Base-by-base conservation (phyloP, 441 rosid genomes). In the Kokia cookei region DNA sequence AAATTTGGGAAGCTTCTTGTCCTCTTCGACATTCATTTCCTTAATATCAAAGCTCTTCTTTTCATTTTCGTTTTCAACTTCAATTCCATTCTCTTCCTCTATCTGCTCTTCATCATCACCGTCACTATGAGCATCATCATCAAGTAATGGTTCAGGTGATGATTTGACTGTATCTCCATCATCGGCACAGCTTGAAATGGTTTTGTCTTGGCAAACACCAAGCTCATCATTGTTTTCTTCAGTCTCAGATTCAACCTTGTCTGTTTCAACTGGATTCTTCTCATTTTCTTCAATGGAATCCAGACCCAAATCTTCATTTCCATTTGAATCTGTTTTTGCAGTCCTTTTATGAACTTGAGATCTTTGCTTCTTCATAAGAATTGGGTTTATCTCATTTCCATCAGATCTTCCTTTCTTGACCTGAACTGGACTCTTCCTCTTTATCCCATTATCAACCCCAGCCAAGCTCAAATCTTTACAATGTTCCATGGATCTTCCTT, bases 181-280 rank as follows among this genome's bases (percentile, higher is more conserved):
- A 42, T 37, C 48, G 3, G 22, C 50, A 48, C 57, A 51, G 51
- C 60, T 75, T 12, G 89, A 73, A 74, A 86, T 81, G 32, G 76
- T 74, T 69, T 77, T 85, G 66, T 87, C 95, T 78, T 86, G 78
- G 75, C 90, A 88, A 7, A 86, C 84, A 64, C 77, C 86, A 22
- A 88, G 70, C 68, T 85, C 93, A 22, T 80, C 79, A 57, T 80
- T 81, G 54, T 75, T 76, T 48, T 81, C 82, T 7, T 86, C 92
- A 77, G 84, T 75, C 7, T 88, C 92, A 76, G 85, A 78, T 84
- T 75, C 71, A 55, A 9, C 24, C 70, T 82, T 59, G 17, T 27
- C 37, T 59, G 42, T 29, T 27, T 59, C 42, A 27, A 6, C 17
- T 59, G 40, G 40, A 7, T 59, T 29, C 40, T 59, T 76, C 74